A percentile compares a stretch with the other conserved stretches of the same genome.
Conservation (phyloP, 2,329 filamentous ascomycete genomes). For the Fusarium sp. region DNA sequence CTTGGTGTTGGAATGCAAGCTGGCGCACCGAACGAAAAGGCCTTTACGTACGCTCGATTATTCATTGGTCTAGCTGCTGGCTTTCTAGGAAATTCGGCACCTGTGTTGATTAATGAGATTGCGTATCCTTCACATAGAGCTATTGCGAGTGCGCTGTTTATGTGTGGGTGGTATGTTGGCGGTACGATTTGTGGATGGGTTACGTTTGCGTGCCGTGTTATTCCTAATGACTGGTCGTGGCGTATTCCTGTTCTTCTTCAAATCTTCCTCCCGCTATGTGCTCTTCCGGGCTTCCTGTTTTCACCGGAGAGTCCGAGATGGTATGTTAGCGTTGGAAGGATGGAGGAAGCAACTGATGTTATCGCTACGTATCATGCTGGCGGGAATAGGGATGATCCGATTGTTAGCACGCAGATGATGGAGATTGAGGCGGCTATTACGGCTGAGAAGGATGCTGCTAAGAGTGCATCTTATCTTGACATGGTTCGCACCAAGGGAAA, state of each 20-base stretch:
- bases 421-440: slow-evolving; percentile 11
- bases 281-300: neutral
- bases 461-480: neutral
- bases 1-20: slow-evolving; percentile 13
- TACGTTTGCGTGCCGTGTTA: neutral
- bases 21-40: neutral
- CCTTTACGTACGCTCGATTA: neutral
- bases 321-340: slow-evolving; percentile 2
- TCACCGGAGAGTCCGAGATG: slow-evolving; percentile 10
- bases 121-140: slow-evolving; percentile 14
- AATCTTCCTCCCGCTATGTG: neutral
- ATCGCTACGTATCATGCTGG: neutral
- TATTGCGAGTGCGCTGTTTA: slow-evolving; percentile 9
- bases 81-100: neutral
- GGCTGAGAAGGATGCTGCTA: neutral
- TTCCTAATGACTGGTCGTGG: slow-evolving; percentile 8
- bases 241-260: neutral
- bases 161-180: slow-evolving; percentile 3
- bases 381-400: neutral
- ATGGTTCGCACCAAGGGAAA: slow-evolving; percentile 15
- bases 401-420: slow-evolving; percentile 2
- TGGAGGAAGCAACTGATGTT: neutral
- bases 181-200: slow-evolving; percentile 14
- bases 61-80: slow-evolving; percentile 9
- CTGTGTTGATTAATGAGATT: neutral